phyloP scores from a whole-genome alignment of 768 basidiomycete genomes.

The Hysterangium stoloniferum region DNA sequence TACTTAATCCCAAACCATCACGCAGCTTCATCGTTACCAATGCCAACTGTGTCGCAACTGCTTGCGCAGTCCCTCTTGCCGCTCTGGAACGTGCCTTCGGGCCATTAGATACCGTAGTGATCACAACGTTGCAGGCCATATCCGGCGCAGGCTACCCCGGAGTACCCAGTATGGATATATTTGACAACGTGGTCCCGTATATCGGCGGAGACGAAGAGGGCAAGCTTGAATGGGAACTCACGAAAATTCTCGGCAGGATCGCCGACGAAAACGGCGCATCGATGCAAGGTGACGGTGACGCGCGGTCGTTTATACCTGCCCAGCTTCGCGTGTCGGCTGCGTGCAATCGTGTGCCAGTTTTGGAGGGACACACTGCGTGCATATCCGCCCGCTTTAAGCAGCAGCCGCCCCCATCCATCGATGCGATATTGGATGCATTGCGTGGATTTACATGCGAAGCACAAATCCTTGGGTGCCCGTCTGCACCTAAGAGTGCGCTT shows the following conservation, averaged over 20 bases:
- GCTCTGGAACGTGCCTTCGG: constrained; percentile 89
- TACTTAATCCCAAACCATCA: constrained; percentile 55
- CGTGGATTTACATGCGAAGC: constrained; percentile 67
- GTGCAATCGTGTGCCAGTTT: constrained; percentile 92
- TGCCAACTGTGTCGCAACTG: constrained; percentile 97
- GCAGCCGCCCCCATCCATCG: constrained; percentile 75
- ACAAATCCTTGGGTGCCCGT: constrained; percentile 69
- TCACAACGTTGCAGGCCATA: constrained; percentile 97
- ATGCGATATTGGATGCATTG: constrained; percentile 82
- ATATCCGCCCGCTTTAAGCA: constrained; percentile 79
- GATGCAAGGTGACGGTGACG: constrained; percentile 31
- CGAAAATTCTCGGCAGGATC: constrained; percentile 91
- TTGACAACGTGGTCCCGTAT: constrained; percentile 94
- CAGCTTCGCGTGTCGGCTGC: constrained; percentile 87
- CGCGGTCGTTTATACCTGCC: constrained; percentile 72
- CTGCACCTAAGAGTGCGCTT: constrained; percentile 77
- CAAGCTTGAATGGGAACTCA: constrained; percentile 98
- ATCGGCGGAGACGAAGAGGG: constrained; percentile 89
- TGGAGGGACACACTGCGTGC: constrained; percentile 91
- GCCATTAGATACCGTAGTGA: constrained; percentile 83
- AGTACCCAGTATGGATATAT: constrained; percentile 77
- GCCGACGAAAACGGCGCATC: constrained; percentile 34
- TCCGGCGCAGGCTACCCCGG: constrained; percentile 98
- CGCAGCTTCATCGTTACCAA: constrained; percentile 94
- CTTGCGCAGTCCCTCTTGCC: constrained; percentile 81